These are phyloP conservation scores for Komagataella kurtzmanii DNA, from an alignment of 805 yeast genomes.

Conservation along the genomic window DNA sequence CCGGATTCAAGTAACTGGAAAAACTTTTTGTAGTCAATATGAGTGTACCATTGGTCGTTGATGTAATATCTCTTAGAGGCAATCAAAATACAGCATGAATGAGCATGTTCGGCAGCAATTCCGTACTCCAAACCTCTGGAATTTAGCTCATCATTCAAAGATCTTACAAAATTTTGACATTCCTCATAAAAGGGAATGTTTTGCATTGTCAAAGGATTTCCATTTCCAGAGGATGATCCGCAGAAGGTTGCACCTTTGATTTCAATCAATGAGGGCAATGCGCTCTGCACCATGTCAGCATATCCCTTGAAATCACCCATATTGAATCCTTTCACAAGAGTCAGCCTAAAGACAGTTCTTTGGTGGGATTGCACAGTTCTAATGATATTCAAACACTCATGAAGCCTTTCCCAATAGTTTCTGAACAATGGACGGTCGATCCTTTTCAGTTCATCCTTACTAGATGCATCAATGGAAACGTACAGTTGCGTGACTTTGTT, in stretches of 20 bases:
- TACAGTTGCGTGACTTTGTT: conserved; percentile 79
- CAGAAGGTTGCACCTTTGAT: conserved; percentile 93
- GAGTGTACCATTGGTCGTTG: conserved; percentile 74
- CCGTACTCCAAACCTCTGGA: conserved; percentile 62
- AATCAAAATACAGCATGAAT: conserved; percentile 80
- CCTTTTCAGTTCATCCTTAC: conserved; percentile 61
- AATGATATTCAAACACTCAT: conserved; percentile 68
- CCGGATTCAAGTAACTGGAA: conserved; percentile 58
- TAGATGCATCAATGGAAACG: conserved; percentile 91
- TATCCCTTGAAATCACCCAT: conserved; percentile 70
- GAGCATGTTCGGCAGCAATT: conserved; percentile 91
- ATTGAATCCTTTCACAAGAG: conserved; percentile 87
- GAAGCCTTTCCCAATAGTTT: conserved; percentile 87
- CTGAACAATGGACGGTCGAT: conserved; percentile 83
- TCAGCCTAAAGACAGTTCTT: conserved; percentile 82
- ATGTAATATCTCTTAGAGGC: conserved; percentile 65
- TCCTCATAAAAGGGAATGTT: conserved; percentile 92
- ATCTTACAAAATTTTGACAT: conserved; percentile 61
- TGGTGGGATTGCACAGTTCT: conserved; percentile 64
- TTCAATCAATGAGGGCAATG: conserved; percentile 78
- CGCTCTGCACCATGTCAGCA: conserved; percentile 76
- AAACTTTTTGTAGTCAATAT: conserved; percentile 68
- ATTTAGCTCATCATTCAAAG: conserved; percentile 46
- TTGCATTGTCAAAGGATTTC: conserved; percentile 88
- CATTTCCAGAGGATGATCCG: conserved; percentile 75